Evolutionary conservation across 441 rosid species (phyloP), one percentile per base, ranked within the genome.

Genomic region (Populus hybrid): DNA sequence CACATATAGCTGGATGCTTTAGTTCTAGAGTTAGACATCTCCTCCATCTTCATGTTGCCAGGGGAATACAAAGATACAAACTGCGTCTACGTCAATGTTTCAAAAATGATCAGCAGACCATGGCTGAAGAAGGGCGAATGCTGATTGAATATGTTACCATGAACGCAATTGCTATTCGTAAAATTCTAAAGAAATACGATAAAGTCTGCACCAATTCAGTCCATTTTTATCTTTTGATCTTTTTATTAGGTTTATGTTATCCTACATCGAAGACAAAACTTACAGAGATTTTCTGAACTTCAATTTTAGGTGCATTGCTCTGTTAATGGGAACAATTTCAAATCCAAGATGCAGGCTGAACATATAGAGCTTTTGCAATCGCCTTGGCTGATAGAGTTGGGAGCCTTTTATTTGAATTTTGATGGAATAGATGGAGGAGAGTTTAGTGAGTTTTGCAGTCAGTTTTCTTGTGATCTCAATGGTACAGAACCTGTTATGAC

Each of bases 301-400:
- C 21, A 35, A 38, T 78, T 78, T 73, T 67, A 95, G 98, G 86
- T 95, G 63, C 99, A 95, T 86, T 75, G 95, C 78, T 93, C 99
- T 70, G 92, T 68, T 8, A 91, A 82, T 81, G 98, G 99, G 72
- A 90, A 85, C 83, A 89, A 90, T 32, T 93, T 95, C 80, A 93
- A 87, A 75, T 85, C 89, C 84, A 93, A 91, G 88, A 69, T 95
- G 96, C 84, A 90, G 78, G 92, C 94, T 1, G 93, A 91, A 75
- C 97, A 93, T 64, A 85, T 88, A 46, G 98, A 95, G 88, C 91
- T 93, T 30, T 81, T 95, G 86, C 96, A 91, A 59, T 93, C 93
- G 20, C 99, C 99, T 72, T 95, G 98, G 99, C 85, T 95, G 46
- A 86, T 95, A 75, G 99, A 95, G 81, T 82, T 95, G 80, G 99